Evolutionary conservation across 2,329 filamentous ascomycete species (phyloP).

Genomic region (Daldinia sp.): DNA sequence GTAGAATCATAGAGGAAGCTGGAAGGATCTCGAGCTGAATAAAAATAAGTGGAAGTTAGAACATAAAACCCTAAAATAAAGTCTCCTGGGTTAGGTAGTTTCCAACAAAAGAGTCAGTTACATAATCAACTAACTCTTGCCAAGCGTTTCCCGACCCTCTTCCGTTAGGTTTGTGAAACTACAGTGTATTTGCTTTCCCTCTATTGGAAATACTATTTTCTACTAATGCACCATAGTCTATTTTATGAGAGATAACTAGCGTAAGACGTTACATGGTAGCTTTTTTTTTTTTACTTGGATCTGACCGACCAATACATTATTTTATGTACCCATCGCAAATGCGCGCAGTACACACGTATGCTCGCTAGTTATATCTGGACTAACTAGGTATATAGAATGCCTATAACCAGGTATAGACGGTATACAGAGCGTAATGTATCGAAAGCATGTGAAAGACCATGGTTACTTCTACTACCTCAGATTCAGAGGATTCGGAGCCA

Average conservation of each 20-base stretch:
- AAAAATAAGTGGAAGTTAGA: neutral
- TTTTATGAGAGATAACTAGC: slow-evolving; percentile 5
- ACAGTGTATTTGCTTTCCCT: slow-evolving; percentile 1
- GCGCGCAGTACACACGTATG: neutral
- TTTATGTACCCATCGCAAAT: neutral
- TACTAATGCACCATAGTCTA: slow-evolving; percentile 5
- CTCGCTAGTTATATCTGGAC: neutral
- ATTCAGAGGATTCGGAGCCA: slow-evolving; percentile 1
- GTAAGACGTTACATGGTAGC: neutral
- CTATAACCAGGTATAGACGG: neutral
- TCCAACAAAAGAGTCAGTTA: neutral
- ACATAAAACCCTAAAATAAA: slow-evolving; percentile 5
- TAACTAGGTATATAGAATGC: neutral
- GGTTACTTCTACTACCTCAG: too few relatives aligned
- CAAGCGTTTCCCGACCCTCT: neutral
- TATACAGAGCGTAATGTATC: neutral
- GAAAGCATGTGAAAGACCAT: slow-evolving; percentile 11
- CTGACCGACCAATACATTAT: neutral
- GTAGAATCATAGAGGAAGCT: neutral
- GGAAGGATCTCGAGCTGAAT: slow-evolving; percentile 1
- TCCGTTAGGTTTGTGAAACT: neutral
- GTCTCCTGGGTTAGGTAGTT: slow-evolving; percentile 6
- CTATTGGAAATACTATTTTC: slow-evolving; percentile 13
- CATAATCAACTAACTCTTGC: neutral
- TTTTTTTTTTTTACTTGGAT: neutral